A percentile compares a stretch with the other conserved stretches of the same genome.
These are phyloP conservation scores for Parietichytrium sp. DNA, from an alignment of 108 stramenopile species.

Conservation along the genomic window DNA sequence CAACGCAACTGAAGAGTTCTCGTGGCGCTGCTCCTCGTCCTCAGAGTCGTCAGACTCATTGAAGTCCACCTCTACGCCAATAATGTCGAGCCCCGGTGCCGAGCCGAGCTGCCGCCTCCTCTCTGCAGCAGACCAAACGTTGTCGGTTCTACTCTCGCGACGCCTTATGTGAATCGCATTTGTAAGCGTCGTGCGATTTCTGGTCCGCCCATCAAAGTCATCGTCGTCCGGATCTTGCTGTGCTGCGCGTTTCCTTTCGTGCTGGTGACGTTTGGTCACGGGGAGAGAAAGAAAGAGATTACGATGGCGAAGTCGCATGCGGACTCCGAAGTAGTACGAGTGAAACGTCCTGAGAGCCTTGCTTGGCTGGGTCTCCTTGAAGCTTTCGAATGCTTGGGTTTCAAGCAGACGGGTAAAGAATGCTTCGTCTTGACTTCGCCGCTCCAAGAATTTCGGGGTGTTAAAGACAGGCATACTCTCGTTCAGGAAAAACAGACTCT, in stretches of 20 bases:
- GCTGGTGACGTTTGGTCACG: neutral
- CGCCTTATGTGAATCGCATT: neutral
- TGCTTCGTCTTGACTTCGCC: neutral
- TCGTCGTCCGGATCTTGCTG: neutral
- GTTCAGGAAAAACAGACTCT: conserved; percentile 24
- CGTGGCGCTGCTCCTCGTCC: no score
- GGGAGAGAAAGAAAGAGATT: neutral
- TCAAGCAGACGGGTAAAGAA: conserved; percentile 10
- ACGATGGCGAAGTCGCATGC: neutral
- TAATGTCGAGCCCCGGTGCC: no score
- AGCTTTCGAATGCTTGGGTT: conserved; percentile 7
- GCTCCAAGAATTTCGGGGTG: conserved; percentile 32
- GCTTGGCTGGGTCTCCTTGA: conserved; percentile 28
- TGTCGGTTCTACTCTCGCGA: neutral
- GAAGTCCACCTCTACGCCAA: no score
- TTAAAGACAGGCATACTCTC: conserved; percentile 37
- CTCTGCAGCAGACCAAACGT: no score
- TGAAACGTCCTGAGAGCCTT: conserved; percentile 7
- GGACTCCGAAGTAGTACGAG: conserved; percentile 21
- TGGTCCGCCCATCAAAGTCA: neutral
- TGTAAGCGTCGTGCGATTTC: neutral
- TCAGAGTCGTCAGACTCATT: no score
- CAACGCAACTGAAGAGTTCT: no score
- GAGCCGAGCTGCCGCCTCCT: no score
- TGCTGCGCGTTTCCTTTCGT: neutral